Evolutionary conservation across 805 yeast genomes (phyloP).

Genomic region (Kuraishia ogatae): DNA sequence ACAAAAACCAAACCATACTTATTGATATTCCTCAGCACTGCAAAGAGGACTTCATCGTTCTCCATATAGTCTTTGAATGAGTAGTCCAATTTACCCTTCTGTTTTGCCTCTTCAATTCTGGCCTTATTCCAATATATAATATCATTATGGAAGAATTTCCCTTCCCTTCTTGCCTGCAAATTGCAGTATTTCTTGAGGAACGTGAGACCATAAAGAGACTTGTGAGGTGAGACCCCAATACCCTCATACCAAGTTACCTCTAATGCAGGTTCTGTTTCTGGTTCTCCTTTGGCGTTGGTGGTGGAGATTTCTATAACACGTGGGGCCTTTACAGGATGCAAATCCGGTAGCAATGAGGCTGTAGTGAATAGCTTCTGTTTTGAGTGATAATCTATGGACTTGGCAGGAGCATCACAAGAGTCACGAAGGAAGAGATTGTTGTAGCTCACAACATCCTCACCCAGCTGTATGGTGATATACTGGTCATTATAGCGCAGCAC

Average conservation of each 20-base stretch:
- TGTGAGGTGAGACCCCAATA: conserved; percentile 13
- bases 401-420: conserved; percentile 35
- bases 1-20: conserved; percentile 50
- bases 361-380: conserved; percentile 63
- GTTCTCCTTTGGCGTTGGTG: background rate
- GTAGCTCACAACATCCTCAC: conserved; percentile 21
- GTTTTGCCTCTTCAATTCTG: conserved; percentile 15
- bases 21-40: conserved; percentile 37
- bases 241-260: conserved; percentile 42
- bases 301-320: conserved; percentile 15
- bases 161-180: conserved; percentile 22
- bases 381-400: conserved; percentile 44
- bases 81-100: conserved; percentile 11
- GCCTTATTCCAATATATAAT: conserved; percentile 30
- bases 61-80: conserved; percentile 32
- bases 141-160: conserved; percentile 26
- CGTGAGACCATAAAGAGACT: conserved; percentile 29
- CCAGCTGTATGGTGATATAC: conserved; percentile 6
- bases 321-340: conserved; percentile 28
- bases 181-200: conserved; percentile 40
- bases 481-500: background rate
- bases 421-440: conserved; percentile 57
- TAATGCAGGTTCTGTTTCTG: conserved; percentile 20
- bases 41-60: conserved; percentile 23
- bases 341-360: conserved; percentile 29